A percentile compares a stretch with the other conserved stretches of the same genome.
Conservation (phyloP, 352 stramenopile genomes). For the Phytophthora hybrid region DNA sequence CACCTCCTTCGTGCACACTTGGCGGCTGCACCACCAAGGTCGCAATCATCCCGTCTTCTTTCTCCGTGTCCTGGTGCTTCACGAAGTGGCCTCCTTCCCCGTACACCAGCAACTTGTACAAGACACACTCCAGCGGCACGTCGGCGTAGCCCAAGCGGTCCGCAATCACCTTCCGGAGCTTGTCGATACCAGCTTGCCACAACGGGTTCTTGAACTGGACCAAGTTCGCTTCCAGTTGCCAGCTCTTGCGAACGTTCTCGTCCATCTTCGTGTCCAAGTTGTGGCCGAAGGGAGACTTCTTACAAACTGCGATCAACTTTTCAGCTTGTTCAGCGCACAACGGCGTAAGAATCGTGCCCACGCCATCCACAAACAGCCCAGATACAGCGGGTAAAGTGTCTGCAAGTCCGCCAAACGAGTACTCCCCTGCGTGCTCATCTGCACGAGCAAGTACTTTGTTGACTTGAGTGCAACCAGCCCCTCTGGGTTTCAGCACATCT, state of each 20-base stretch:
- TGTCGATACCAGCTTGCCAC: conserved; percentile 15
- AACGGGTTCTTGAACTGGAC: conserved; percentile 13
- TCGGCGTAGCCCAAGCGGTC: conserved; percentile 14
- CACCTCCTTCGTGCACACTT: neutral
- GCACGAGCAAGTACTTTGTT: neutral
- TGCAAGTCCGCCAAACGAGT: neutral
- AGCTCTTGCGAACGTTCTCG: conserved; percentile 23
- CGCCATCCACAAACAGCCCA: neutral
- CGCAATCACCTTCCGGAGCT: conserved; percentile 8
- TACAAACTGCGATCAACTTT: neutral
- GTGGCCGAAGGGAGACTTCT: conserved; percentile 4
- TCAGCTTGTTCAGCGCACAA: neutral
- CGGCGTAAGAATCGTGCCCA: neutral
- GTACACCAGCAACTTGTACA: neutral
- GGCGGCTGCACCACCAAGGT: neutral
- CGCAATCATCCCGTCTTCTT: neutral
- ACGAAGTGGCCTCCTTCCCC: neutral
- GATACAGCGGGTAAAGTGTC: neutral
- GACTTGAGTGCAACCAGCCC: neutral
- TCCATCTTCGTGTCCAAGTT: conserved; percentile 9
- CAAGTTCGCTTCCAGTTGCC: conserved; percentile 8
- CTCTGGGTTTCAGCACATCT: neutral
- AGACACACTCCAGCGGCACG: neutral
- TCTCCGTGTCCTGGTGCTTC: neutral
- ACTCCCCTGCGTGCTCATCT: neutral